phyloP scores from a whole-genome alignment of 371 early-diverging fungal species.

The Rhizomucor pusillus region DNA sequence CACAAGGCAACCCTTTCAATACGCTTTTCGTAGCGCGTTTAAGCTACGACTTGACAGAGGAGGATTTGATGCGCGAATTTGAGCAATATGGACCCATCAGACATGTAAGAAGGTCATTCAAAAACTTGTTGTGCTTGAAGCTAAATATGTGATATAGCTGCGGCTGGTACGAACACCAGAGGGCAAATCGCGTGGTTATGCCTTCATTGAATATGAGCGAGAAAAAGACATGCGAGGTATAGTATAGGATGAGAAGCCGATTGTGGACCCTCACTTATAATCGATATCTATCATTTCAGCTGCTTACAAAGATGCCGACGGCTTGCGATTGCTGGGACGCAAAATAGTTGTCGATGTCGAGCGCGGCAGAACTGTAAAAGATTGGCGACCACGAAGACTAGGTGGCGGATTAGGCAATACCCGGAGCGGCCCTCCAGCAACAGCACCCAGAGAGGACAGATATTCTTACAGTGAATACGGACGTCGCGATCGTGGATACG shows the following conservation, averaged over 20 bases:
- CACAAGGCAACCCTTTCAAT: conserved; percentile 89
- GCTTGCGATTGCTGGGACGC: conserved; percentile 81
- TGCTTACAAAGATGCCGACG: conserved; percentile 91
- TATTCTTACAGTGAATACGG: conserved; percentile 32
- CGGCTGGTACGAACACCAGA: conserved; percentile 67
- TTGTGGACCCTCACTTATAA: background rate
- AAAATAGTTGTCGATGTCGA: conserved; percentile 94
- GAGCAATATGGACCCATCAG: conserved; percentile 83
- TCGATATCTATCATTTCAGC: conserved; percentile 28
- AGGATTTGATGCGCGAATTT: conserved; percentile 77
- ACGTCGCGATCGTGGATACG: conserved; percentile 24
- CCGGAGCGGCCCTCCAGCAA: conserved; percentile 61
- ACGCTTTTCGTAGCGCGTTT: conserved; percentile 90
- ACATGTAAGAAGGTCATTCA: conserved; percentile 51
- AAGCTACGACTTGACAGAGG: conserved; percentile 81
- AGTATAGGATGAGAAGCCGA: background rate
- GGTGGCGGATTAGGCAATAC: conserved; percentile 93
- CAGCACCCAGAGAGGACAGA: conserved; percentile 38
- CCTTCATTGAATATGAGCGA: conserved; percentile 93
- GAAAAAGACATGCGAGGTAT: conserved; percentile 88
- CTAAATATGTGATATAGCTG: conserved; percentile 45
- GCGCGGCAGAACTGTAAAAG: conserved; percentile 94
- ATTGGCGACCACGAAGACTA: conserved; percentile 90
- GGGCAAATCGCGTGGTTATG: conserved; percentile 86
- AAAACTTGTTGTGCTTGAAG: background rate